Evolutionary conservation across 1,284 basidiomycete genomes (phyloP), one percentile per base, ranked within the genome.

Genomic region (Afroboletus lepidellus): DNA sequence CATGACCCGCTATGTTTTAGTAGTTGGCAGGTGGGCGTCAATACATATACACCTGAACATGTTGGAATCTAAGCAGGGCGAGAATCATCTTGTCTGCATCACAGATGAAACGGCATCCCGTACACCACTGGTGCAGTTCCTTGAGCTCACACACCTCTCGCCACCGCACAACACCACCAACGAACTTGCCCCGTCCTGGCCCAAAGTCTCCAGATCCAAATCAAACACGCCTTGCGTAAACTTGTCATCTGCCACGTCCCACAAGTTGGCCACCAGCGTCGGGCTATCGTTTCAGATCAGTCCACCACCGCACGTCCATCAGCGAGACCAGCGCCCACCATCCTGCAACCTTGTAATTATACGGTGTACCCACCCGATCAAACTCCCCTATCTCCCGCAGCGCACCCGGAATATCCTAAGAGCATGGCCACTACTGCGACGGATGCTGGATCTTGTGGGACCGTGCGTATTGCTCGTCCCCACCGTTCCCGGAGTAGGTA

Each of bases 161-260:
- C 21, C 92, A 85, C 57, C 79, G 72, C 2, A 87, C 89, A 8
- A 99, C 84, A 92, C 83, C 18, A 94, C 72, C 2, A 87, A 87
- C 25, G 46, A 58, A 24, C 55, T 42, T 7, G 12, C 25, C 5
- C 8, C 24, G 6, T 24, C 23, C 45, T 57, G 48, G 29, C 60
- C 48, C 13, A 77, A 67, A 6, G 68, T 65, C 16, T 69, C 70
- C 0, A 73, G 67, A 1, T 73, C 80, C 43, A 98, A 74, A 57
- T 87, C 84, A 62, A 98, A 88, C 8, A 98, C 93, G 0, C 84
- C 76, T 58, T 90, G 85, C 8, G 94, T 90, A 56, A 98, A 84
- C 59, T 90, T 89, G 74, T 99, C 96, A 58, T 99, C 96, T 0
- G 97, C 99, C 23, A 98, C 95, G 67, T 99, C 96, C 96, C 97